Conservation (phyloP, 2,329 filamentous ascomycete species). For the Penicillium aurantiogriseum region DNA sequence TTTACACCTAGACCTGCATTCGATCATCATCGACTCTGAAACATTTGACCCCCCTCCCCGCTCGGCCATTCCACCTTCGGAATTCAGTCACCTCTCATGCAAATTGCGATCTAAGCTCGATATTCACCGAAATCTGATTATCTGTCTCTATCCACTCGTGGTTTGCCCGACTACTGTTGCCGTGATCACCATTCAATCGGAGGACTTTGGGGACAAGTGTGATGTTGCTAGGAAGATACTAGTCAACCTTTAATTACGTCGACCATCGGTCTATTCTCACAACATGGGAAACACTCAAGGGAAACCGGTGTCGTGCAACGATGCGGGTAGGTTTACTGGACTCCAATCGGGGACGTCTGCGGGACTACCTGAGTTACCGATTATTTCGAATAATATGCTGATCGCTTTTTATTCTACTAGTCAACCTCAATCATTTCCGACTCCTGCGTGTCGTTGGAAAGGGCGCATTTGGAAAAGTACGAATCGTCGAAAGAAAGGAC, state of each 20-base stretch:
- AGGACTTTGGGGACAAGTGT: conserved; percentile 12
- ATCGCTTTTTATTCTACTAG: conserved; percentile 47
- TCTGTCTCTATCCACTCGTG: neutral
- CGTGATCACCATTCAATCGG: neutral
- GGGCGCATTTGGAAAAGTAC: conserved; percentile 96
- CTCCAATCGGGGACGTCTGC: neutral
- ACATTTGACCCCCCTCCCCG: conserved; percentile 15
- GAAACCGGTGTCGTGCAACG: conserved; percentile 87
- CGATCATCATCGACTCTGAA: conserved; percentile 9
- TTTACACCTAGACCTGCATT: conserved; percentile 6
- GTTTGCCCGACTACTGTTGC: neutral
- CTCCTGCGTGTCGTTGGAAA: conserved; percentile 93
- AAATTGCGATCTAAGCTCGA: conserved; percentile 12
- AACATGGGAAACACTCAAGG: conserved; percentile 92
- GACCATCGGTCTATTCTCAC: conserved; percentile 8
- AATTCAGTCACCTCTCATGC: conserved; percentile 17
- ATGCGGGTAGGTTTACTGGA: conserved; percentile 71
- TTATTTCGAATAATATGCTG: conserved; percentile 16
- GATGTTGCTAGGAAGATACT: conserved; percentile 27
- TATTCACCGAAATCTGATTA: conserved; percentile 4
- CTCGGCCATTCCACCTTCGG: conserved; percentile 18
- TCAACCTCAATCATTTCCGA: conserved; percentile 96
- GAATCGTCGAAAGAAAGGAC: conserved; percentile 97
- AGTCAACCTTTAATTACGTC: conserved; percentile 20
- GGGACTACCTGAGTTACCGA: neutral